These are phyloP conservation scores for Trichoderma koningii DNA, from an alignment of 2,329 filamentous ascomycete species.

Conservation along the genomic window DNA sequence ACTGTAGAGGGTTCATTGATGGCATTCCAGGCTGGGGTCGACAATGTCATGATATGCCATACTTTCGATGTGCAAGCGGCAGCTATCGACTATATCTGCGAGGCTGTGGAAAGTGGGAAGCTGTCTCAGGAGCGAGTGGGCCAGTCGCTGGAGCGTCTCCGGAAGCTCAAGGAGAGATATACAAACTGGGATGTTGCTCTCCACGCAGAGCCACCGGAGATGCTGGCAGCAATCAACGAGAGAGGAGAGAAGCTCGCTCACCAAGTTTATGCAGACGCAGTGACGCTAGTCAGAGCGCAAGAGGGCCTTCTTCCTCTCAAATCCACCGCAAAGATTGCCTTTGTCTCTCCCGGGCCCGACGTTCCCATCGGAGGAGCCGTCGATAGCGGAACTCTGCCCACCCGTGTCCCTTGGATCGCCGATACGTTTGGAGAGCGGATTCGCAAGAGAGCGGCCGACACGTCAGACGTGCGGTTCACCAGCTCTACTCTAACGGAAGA, in stretches of 20 bases:
- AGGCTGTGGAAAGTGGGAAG: slow-evolving; percentile 29
- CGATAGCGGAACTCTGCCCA: slow-evolving; percentile 32
- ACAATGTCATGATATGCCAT: slow-evolving; percentile 38
- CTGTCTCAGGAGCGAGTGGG: slow-evolving; percentile 30
- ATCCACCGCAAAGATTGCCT: slow-evolving; percentile 29
- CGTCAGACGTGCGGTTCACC: slow-evolving; percentile 33
- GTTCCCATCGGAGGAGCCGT: slow-evolving; percentile 33
- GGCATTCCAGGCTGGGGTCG: slow-evolving; percentile 35
- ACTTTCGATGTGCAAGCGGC: slow-evolving; percentile 34
- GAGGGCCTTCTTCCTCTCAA: slow-evolving; percentile 30
- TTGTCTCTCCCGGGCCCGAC: slow-evolving; percentile 34
- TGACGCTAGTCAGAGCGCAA: slow-evolving; percentile 31
- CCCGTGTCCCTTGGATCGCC: slow-evolving; percentile 34
- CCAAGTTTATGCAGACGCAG: slow-evolving; percentile 31
- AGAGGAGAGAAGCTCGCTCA: slow-evolving; percentile 29
- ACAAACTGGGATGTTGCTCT: slow-evolving; percentile 34
- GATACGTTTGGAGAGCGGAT: slow-evolving; percentile 32
- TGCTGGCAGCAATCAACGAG: slow-evolving; percentile 29
- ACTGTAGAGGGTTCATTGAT: slow-evolving; percentile 33
- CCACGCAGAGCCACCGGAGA: slow-evolving; percentile 4
- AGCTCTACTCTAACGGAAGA: slow-evolving; percentile 26
- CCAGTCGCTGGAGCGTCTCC: slow-evolving; percentile 30
- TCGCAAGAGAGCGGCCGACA: slow-evolving; percentile 25
- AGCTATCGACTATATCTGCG: slow-evolving; percentile 33
- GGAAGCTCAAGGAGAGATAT: slow-evolving; percentile 31